Percentiles rank a stretch among this genome's conserved stretches.
Conservation (phyloP, 2,329 filamentous ascomycete species). For the Exophiala alcalophila region DNA sequence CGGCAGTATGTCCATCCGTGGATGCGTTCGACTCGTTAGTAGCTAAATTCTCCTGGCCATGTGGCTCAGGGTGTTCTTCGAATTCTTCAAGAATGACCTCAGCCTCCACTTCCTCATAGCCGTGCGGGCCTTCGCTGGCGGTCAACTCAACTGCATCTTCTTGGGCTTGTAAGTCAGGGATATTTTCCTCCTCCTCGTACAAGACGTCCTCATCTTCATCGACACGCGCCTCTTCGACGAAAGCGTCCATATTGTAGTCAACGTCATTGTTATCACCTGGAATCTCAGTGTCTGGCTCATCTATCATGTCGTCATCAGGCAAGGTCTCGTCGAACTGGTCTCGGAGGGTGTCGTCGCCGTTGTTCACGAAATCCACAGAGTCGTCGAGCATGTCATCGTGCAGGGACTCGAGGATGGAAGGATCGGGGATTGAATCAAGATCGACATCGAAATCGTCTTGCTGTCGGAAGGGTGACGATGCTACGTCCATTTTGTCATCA, state of each 20-base stretch:
- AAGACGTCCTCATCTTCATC: slow-evolving; percentile 29
- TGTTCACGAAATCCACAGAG: slow-evolving; percentile 32
- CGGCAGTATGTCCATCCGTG: background rate
- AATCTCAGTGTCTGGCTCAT: slow-evolving; percentile 30
- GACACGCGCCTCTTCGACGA: slow-evolving; percentile 13
- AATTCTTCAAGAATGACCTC: slow-evolving; percentile 15
- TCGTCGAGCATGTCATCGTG: slow-evolving; percentile 29
- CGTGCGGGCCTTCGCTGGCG: slow-evolving; percentile 1
- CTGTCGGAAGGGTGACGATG: slow-evolving; percentile 26
- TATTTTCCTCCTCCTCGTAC: slow-evolving; percentile 26
- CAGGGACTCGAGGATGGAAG: slow-evolving; percentile 23
- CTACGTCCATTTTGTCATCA: slow-evolving; percentile 31
- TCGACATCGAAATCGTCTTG: slow-evolving; percentile 31
- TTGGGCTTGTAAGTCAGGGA: background rate
- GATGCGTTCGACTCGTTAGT: slow-evolving; percentile 7
- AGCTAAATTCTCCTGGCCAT: slow-evolving; percentile 3
- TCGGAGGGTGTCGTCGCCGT: slow-evolving; percentile 26
- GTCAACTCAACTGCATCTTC: slow-evolving; percentile 11
- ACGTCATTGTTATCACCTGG: slow-evolving; percentile 18
- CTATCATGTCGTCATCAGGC: slow-evolving; percentile 39
- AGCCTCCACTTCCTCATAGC: slow-evolving; percentile 6
- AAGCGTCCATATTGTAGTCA: slow-evolving; percentile 25
- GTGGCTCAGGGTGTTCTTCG: slow-evolving; percentile 7
- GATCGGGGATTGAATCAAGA: slow-evolving; percentile 26
- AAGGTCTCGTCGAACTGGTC: slow-evolving; percentile 38